These are phyloP conservation scores for Sporothrix brasiliensis DNA, from an alignment of 2,329 filamentous ascomycete species.

Conservation along the genomic window DNA sequence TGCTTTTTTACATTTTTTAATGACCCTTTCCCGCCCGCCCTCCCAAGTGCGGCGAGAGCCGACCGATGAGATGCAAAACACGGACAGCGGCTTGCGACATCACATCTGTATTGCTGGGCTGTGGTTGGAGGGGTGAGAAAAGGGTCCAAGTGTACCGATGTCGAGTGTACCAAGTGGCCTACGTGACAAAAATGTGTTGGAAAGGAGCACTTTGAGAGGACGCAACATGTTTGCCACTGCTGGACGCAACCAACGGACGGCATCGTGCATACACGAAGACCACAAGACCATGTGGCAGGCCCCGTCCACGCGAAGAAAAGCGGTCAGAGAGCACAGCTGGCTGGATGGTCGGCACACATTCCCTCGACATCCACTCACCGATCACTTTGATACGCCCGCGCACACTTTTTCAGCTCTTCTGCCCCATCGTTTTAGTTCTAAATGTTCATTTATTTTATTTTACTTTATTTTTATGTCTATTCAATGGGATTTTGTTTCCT, in stretches of 20 bases:
- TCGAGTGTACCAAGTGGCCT: neutral
- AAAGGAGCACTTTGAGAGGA: neutral
- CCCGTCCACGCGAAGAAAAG: neutral
- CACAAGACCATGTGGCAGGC: slow-evolving; percentile 27
- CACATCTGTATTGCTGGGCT: slow-evolving; percentile 6
- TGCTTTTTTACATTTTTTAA: neutral
- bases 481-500: neutral
- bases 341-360: slow-evolving; percentile 5
- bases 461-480: no score
- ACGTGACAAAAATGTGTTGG: neutral
- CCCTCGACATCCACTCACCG: slow-evolving; percentile 20
- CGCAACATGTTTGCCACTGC: neutral
- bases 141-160: neutral
- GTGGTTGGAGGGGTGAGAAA: neutral
- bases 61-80: slow-evolving; percentile 23
- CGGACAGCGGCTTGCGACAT: slow-evolving; percentile 28
- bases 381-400: neutral
- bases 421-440: neutral
- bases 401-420: neutral
- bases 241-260: neutral
- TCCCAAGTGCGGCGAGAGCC: slow-evolving; percentile 21
- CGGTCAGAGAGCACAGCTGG: slow-evolving; percentile 3
- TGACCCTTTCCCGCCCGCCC: slow-evolving; percentile 14
- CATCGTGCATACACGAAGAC: slow-evolving; percentile 6
- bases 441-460: no score